Evolutionary conservation across 306 rosid species (phyloP), one percentile per base, ranked within the genome.

Genomic region (Delonix regia): DNA sequence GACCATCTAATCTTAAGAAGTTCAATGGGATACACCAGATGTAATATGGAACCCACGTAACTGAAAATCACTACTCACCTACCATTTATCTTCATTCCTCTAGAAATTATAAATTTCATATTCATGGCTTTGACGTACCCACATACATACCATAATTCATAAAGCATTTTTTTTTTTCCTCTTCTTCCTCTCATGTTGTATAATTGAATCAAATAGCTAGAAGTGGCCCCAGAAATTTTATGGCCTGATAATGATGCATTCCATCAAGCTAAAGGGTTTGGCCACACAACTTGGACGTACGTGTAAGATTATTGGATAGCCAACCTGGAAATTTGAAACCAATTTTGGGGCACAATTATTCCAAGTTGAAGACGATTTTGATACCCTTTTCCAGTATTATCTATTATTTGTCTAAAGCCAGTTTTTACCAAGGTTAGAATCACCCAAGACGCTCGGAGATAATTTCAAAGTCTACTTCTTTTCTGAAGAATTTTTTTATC

Each of bases 11-110:
- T 12, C 11, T 49, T 61, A 49, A 55, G 30, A 15, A 74, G 24
- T 74, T 69, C 63, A 45, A 53, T 57, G 25, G n/a, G 60, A 49
- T 64, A 71, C 15, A 82, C 24, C 57, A 18, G 41, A 52, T 51
- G 44, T 66, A 38, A 51, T 75, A 52, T 48, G 69, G 22, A 76
- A 51, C 61, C 80, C 38, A 51, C 66, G n/a, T 44, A 18, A 44
- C 61, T 59, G 84, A 86, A 49, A 79, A 66, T 60, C 81, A 73
- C 86, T 34, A 76, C 80, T 49, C 60, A 80, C 86, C 89, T 36
- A 76, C 78, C 65, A 13, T 1, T 24, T 48, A 44, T 65, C 75
- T 66, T n/a, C 52, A 63, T 34, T 66, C 27, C 6, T 69, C 79
- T 67, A 57, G 47, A 78, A 78, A 45, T 62, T 69, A 63, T 68